A percentile compares a stretch with the other conserved stretches of the same genome.
Conservation (phyloP, 306 rosid genomes). For the Albizia julibrissin region DNA sequence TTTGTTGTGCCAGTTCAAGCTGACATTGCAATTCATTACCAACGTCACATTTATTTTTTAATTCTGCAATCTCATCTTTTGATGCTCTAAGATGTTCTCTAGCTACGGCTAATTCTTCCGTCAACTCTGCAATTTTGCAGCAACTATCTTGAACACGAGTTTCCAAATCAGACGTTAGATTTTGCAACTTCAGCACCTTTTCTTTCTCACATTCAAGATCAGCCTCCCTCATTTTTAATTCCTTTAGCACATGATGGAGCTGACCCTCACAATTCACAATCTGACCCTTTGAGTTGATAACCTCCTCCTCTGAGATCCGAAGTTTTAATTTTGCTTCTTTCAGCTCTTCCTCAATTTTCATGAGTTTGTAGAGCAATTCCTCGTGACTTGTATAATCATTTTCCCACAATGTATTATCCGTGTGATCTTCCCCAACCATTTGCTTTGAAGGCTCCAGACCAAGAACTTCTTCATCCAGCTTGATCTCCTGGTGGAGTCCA, state of each 20-base stretch:
- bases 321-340: conserved; percentile 45
- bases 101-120: conserved; percentile 46
- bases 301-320: conserved; percentile 46
- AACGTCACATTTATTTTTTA: conserved; percentile 42
- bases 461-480: conserved; percentile 43
- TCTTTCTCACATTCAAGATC: conserved; percentile 49
- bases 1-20: conserved; percentile 45
- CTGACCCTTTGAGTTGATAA: conserved; percentile 34
- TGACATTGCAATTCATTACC: conserved; percentile 43
- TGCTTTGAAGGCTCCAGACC: conserved; percentile 40
- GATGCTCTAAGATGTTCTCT: conserved; percentile 46
- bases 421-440: conserved; percentile 15
- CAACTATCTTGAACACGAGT: conserved; percentile 42
- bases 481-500: conserved; percentile 39
- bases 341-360: conserved; percentile 44
- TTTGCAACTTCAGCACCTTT: conserved; percentile 47
- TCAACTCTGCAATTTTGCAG: conserved; percentile 45
- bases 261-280: conserved; percentile 41
- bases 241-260: conserved; percentile 29
- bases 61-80: conserved; percentile 43
- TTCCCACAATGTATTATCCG: background rate
- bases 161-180: conserved; percentile 45
- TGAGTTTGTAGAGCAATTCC: conserved; percentile 37
- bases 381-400: conserved; percentile 37
- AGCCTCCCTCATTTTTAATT: conserved; percentile 44